Percentiles rank a stretch among this genome's conserved stretches.
Conservation (phyloP, 257 asterid genomes). For the Nicotiana noctiflora region DNA sequence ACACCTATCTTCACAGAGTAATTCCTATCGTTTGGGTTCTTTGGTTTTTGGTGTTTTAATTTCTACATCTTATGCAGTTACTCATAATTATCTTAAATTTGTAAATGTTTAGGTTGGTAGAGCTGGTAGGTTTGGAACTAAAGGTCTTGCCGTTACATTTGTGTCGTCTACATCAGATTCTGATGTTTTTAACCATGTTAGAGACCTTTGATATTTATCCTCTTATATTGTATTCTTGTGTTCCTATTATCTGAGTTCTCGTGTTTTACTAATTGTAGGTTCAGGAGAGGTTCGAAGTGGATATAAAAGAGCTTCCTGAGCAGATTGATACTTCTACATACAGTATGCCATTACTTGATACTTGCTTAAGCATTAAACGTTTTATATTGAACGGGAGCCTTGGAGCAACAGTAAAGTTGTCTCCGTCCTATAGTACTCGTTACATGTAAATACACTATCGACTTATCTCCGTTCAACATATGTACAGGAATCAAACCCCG, state of each 20-base stretch:
- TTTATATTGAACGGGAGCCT: too few species aligned
- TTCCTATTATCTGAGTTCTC: background rate
- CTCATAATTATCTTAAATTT: background rate
- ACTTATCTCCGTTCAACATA: too few species aligned
- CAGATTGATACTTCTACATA: conserved; percentile 82
- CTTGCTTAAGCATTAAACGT: background rate
- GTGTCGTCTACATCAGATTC: conserved; percentile 88
- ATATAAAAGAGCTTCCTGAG: conserved; percentile 74
- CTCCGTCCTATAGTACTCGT: too few species aligned
- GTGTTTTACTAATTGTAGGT: conserved; percentile 38
- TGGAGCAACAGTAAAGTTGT: too few species aligned
- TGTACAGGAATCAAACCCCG: too few species aligned
- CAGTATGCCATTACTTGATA: conserved; percentile 36
- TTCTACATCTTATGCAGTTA: background rate
- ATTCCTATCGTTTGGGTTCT: background rate
- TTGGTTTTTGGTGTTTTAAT: background rate
- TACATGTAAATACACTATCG: too few species aligned
- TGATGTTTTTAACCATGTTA: conserved; percentile 77
- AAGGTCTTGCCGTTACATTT: conserved; percentile 89
- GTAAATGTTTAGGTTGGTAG: conserved; percentile 56
- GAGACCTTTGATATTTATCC: background rate
- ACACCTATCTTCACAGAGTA: conserved; percentile 88
- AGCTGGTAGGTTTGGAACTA: conserved; percentile 92
- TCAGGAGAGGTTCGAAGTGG: conserved; percentile 79
- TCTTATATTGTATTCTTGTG: background rate